Evolutionary conservation across 345 rosid species (phyloP).

Genomic region (Dovyalis caffra): DNA sequence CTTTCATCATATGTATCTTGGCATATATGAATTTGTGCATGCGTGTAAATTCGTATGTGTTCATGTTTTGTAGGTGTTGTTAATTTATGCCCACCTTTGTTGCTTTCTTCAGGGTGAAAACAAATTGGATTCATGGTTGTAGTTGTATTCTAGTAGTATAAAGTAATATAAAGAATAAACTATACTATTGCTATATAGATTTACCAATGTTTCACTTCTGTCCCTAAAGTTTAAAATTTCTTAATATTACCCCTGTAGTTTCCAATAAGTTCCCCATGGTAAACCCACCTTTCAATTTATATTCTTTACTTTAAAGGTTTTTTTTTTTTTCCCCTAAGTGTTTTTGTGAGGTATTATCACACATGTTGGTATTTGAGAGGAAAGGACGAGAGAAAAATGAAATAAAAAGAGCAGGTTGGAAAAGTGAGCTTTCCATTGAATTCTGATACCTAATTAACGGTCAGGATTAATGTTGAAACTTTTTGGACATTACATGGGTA

Average conservation of each 20-base stretch:
- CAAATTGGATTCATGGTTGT: not conserved
- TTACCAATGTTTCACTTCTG: no score
- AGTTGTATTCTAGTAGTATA: slow-evolving; percentile 1
- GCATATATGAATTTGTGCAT: not conserved
- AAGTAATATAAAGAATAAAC: not conserved
- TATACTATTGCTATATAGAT: no score
- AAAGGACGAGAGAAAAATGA: not conserved
- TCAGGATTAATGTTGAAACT: not conserved
- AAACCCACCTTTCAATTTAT: no score
- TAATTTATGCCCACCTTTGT: no score
- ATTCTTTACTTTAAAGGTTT: no score
- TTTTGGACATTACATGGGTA: not conserved
- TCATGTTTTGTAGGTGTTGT: not conserved
- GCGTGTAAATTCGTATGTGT: not conserved
- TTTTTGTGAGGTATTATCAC: no score
- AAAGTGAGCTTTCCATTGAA: not conserved
- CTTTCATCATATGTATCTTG: not conserved
- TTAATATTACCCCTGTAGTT: no score
- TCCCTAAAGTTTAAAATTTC: no score
- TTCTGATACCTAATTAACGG: not conserved
- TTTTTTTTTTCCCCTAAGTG: no score
- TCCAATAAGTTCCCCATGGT: no score
- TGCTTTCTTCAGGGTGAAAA: not conserved
- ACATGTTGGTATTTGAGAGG: no score
- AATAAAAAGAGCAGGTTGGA: not conserved